Percentiles rank a stretch among this genome's conserved stretches.
phyloP scores from a whole-genome alignment of 805 yeast genomes.

The Candida vartiovaarae region DNA sequence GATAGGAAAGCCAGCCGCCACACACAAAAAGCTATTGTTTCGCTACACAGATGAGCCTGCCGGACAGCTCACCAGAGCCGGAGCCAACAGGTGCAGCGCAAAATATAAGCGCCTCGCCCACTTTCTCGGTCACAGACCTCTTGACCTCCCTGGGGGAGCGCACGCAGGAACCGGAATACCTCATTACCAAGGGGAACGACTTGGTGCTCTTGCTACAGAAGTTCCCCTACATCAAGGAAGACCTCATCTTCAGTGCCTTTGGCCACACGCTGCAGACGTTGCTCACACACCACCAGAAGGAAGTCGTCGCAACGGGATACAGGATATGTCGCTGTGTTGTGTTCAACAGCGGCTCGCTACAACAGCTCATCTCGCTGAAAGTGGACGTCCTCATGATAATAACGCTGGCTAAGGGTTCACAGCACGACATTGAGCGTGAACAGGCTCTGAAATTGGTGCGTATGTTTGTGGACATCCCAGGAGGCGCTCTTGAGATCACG shows the following conservation, averaged over 20 bases:
- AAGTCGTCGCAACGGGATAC: conserved; percentile 69
- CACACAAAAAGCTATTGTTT: not conserved
- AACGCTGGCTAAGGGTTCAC: conserved; percentile 53
- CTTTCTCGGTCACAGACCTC: conserved; percentile 60
- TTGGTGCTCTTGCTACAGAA: conserved; percentile 48
- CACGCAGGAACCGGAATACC: conserved; percentile 40
- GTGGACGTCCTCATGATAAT: conserved; percentile 58
- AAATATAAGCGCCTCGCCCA: conserved; percentile 30
- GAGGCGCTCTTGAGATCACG: conserved; percentile 46
- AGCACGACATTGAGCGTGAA: conserved; percentile 55
- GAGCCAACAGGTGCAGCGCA: not conserved
- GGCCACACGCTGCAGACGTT: conserved; percentile 53
- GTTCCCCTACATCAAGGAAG: conserved; percentile 56
- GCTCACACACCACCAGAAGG: conserved; percentile 48
- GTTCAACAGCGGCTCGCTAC: conserved; percentile 45
- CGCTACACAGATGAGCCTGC: not conserved
- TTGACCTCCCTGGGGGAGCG: conserved; percentile 48
- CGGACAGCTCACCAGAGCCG: not conserved
- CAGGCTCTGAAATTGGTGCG: conserved; percentile 73
- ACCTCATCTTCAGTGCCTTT: conserved; percentile 52
- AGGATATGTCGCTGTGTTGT: conserved; percentile 63
- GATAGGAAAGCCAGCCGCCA: too few species aligned
- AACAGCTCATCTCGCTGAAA: conserved; percentile 44
- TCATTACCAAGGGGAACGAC: conserved; percentile 59
- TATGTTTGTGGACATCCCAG: conserved; percentile 45